A percentile compares a stretch with the other conserved stretches of the same genome.
phyloP scores from a whole-genome alignment of 1,139 yeast species.

The Debaryomyces psychrophilus region DNA sequence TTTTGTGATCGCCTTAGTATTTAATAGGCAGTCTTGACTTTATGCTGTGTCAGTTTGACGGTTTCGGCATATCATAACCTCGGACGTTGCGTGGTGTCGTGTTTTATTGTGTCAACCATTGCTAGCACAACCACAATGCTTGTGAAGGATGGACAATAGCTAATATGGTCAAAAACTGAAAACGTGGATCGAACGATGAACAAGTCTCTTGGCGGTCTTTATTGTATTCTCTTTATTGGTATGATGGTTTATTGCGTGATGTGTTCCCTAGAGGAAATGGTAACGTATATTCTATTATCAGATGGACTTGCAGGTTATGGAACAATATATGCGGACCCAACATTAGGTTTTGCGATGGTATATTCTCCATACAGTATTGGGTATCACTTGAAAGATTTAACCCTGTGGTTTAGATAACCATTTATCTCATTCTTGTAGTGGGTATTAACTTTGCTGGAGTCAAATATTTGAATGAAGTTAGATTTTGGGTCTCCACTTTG shows the following conservation, averaged over 20 bases:
- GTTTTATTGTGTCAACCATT: too few species aligned
- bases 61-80: too few species aligned
- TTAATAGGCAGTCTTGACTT: too few species aligned
- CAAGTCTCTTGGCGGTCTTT: too few species aligned
- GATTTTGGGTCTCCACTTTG: constrained; percentile 22
- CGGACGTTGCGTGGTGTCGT: too few species aligned
- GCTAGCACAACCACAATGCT: too few species aligned
- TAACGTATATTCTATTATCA: not conserved
- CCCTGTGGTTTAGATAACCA: constrained; percentile 38
- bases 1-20: too few species aligned
- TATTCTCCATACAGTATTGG: constrained; percentile 50
- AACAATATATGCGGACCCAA: not conserved
- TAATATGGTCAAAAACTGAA: too few species aligned
- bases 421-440: constrained; percentile 30
- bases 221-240: not conserved
- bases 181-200: too few species aligned
- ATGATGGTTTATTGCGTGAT: not conserved
- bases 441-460: constrained; percentile 33
- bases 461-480: constrained; percentile 43
- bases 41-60: too few species aligned
- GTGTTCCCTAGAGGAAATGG: constrained; percentile 2
- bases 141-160: too few species aligned
- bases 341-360: constrained; percentile 1
- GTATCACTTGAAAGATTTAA: constrained; percentile 25
- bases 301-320: constrained; percentile 1